phyloP scores from a whole-genome alignment of 1,284 basidiomycete species.

The Leucoagaricus sp. region DNA sequence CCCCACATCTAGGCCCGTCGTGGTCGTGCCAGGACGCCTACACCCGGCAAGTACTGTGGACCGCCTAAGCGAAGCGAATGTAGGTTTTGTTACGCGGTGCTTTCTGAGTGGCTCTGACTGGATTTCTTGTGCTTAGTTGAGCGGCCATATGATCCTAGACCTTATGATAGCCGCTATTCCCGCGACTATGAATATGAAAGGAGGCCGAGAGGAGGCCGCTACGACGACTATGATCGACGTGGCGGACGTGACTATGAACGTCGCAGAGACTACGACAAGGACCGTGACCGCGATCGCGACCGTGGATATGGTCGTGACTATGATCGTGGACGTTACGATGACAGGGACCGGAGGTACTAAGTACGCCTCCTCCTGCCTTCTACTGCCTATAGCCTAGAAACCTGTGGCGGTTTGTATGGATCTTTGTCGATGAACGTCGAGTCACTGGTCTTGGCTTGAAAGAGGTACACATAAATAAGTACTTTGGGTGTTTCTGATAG shows the following conservation, averaged over 20 bases:
- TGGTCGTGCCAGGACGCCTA: constrained; percentile 92
- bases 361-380: background rate
- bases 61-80: constrained; percentile 80
- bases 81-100: constrained; percentile 27
- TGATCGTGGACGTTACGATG: constrained; percentile 32
- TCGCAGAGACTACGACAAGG: constrained; percentile 32
- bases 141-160: constrained; percentile 78
- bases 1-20: constrained; percentile 73
- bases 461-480: too few relatives aligned
- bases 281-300: constrained; percentile 27
- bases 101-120: constrained; percentile 6
- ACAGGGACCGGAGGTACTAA: constrained; percentile 21
- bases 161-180: constrained; percentile 78
- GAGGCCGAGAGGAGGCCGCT: constrained; percentile 42
- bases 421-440: too few relatives aligned
- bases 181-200: constrained; percentile 65
- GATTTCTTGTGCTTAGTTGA: constrained; percentile 46
- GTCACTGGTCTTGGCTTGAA: too few relatives aligned
- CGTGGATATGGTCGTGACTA: constrained; percentile 32
- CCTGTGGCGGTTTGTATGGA: too few relatives aligned
- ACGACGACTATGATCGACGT: constrained; percentile 41
- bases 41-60: constrained; percentile 92
- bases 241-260: constrained; percentile 51
- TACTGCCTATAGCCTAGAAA: too few relatives aligned
- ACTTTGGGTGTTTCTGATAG: too few relatives aligned